Base-by-base conservation (phyloP, 78 protist species). In the Dictyostelium capitatum region DNA sequence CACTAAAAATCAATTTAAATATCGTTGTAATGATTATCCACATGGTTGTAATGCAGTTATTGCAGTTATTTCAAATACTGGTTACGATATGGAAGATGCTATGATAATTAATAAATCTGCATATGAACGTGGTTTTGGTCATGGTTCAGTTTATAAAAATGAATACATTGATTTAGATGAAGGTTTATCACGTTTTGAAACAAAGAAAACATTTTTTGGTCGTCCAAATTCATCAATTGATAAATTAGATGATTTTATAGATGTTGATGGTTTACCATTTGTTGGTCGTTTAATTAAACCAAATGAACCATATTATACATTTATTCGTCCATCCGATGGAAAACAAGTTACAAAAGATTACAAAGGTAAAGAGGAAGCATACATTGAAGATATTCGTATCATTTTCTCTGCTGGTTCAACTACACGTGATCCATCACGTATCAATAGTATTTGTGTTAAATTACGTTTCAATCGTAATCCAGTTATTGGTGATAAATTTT, bases 1-100 rank as follows among this genome's bases (percentile, higher is more conserved):
- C 54, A 96, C 94, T 28, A 47, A 28, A 30, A 72, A 80, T 25
- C 90, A 95, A 78, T 10, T 84, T 41, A 56, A 79, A 23, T 98
- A 95, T 87, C 53, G 46, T 57, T 0, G 98, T 48, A 98, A 99
- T 90, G 96, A 97, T 64, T 99, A 97, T 94, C 98, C 99, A n/a
- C 50, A 7, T 30, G 99, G 99, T 54, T 74, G 89, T 20, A 99
- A 99, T 74, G 99, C 99, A 64, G 84, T 98, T 20, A 98, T 99
- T 19, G 99, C 99, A 1, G 99, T 99, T 11, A 75, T 98, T 32
- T 91, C 99, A n/a, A 98, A 99, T 97, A 99, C 99, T 7, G 99
- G 99, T 20, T 97, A 97, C 65, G 96, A 97, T 83, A 92, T 95
- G 96, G 97, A 97, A 57, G 98, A 97, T 51, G 96, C 97, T 70